These are phyloP conservation scores for Phytophthora cajani DNA, from an alignment of 352 stramenopile genomes.

Conservation along the genomic window DNA sequence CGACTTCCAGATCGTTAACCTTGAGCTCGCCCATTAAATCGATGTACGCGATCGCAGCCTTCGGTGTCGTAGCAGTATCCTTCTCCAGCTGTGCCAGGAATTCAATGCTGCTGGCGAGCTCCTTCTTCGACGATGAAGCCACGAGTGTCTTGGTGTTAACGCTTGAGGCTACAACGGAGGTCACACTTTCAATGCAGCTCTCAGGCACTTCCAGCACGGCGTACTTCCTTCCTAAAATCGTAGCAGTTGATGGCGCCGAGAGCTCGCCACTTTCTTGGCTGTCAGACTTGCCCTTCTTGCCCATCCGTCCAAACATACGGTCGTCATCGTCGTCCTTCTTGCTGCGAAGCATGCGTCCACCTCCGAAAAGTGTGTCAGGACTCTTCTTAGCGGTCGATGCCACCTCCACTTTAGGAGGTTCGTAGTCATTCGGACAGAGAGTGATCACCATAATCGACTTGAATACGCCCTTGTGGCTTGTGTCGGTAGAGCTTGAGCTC, in stretches of 20 bases:
- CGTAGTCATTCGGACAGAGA: constrained; percentile 71
- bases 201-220: constrained; percentile 81
- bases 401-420: constrained; percentile 47
- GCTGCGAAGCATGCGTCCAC: constrained; percentile 53
- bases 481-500: constrained; percentile 18
- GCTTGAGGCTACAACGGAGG: constrained; percentile 40
- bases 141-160: constrained; percentile 78
- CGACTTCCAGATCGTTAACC: constrained; percentile 82
- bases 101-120: constrained; percentile 73
- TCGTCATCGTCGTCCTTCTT: constrained; percentile 63
- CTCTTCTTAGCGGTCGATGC: constrained; percentile 26
- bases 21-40: constrained; percentile 81
- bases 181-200: constrained; percentile 77
- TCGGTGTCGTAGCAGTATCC: constrained; percentile 54
- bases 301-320: constrained; percentile 47
- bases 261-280: constrained; percentile 55
- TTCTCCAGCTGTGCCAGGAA: constrained; percentile 83
- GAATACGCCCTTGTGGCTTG: constrained; percentile 52
- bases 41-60: constrained; percentile 55
- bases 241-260: constrained; percentile 55
- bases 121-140: constrained; percentile 68
- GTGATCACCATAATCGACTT: constrained; percentile 80
- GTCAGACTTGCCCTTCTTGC: constrained; percentile 40
- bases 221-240: constrained; percentile 71
- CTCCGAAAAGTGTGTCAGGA: constrained; percentile 25